phyloP scores from a whole-genome alignment of 371 early-diverging fungal genomes.

The Parasitella parasitica region DNA sequence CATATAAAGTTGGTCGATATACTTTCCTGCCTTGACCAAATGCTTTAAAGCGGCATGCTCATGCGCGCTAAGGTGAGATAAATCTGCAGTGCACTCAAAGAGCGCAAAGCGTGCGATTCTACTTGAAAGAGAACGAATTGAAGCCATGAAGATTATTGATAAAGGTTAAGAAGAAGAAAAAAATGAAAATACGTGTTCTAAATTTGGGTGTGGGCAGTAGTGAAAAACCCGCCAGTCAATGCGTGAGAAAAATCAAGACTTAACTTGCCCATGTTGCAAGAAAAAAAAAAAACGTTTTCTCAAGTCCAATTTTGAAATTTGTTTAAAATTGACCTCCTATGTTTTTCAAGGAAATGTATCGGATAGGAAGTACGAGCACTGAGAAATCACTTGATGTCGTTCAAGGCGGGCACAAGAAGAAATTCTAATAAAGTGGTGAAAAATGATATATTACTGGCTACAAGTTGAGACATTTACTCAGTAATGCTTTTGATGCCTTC shows the following conservation, averaged over 20 bases:
- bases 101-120: conserved; percentile 53
- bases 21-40: conserved; percentile 62
- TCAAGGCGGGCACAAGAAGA: too few relatives aligned
- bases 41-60: conserved; percentile 69
- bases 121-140: conserved; percentile 27
- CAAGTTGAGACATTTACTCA: too few relatives aligned
- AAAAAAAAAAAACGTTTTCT: too few relatives aligned
- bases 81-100: conserved; percentile 60
- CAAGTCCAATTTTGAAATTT: too few relatives aligned
- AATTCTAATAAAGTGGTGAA: too few relatives aligned
- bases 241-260: not conserved
- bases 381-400: too few relatives aligned
- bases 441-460: too few relatives aligned
- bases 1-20: conserved; percentile 66
- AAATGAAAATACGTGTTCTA: not conserved
- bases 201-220: not conserved
- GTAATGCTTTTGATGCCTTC: too few relatives aligned
- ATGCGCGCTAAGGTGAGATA: conserved; percentile 55
- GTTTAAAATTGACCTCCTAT: too few relatives aligned
- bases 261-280: too few relatives aligned
- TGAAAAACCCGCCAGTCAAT: not conserved
- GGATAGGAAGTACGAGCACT: too few relatives aligned
- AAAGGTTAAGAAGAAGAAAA: not conserved
- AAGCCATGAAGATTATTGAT: conserved; percentile 20
- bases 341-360: too few relatives aligned